Conservation (phyloP, 331 rosid species). For the Prunus yedoensis region DNA sequence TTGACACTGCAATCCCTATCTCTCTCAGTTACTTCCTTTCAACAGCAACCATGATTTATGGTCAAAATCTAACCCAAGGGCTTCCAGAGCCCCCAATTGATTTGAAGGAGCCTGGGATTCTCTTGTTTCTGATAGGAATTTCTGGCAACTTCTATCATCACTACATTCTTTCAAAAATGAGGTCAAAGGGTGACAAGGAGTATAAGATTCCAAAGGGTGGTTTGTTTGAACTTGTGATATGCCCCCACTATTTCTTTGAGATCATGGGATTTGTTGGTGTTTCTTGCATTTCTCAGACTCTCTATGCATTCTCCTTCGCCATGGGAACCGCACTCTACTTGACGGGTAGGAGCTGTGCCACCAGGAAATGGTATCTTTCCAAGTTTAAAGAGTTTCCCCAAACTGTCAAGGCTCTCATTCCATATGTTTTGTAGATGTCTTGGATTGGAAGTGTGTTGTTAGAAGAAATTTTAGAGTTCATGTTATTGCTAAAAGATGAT, state of each 20-base stretch:
- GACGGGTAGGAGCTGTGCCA: slow-evolving; percentile 69
- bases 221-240: slow-evolving; percentile 47
- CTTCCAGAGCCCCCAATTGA: slow-evolving; percentile 53
- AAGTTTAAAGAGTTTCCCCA: slow-evolving; percentile 71
- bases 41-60: slow-evolving; percentile 45
- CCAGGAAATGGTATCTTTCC: slow-evolving; percentile 68
- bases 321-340: slow-evolving; percentile 54
- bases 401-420: slow-evolving; percentile 65
- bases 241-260: slow-evolving; percentile 88
- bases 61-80: slow-evolving; percentile 53
- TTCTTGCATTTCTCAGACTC: slow-evolving; percentile 59
- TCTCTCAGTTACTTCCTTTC: slow-evolving; percentile 49
- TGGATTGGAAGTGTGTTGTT: too few relatives aligned
- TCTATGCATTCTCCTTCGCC: slow-evolving; percentile 45
- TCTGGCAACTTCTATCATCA: slow-evolving; percentile 83
- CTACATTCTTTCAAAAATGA: slow-evolving; percentile 49
- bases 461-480: too few relatives aligned
- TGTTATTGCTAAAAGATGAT: too few relatives aligned
- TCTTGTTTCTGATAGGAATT: slow-evolving; percentile 54
- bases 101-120: slow-evolving; percentile 46
- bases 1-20: slow-evolving; percentile 46
- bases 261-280: slow-evolving; percentile 51
- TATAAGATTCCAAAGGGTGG: slow-evolving; percentile 68
- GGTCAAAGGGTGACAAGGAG: slow-evolving; percentile 40
- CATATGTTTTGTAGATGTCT: slow-evolving; percentile 40